Percentiles rank a stretch among this genome's conserved stretches.
Conservation (phyloP, 768 basidiomycete species). For the Aureoboletus auriporus region DNA sequence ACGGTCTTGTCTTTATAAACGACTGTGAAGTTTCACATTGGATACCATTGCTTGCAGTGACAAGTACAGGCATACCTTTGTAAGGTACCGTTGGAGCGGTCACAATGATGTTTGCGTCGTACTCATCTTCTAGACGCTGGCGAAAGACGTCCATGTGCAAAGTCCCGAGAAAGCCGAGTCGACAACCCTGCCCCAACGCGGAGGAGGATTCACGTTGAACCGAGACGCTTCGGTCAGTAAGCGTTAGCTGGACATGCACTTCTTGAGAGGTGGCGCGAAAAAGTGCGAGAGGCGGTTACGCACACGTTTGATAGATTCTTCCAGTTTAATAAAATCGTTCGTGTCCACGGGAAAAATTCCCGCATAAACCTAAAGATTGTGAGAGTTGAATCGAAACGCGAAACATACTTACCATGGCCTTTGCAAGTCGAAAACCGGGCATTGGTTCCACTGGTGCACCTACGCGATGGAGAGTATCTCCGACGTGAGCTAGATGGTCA, state of each 20-base stretch:
- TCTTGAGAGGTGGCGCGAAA: conserved; percentile 10
- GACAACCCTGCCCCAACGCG: conserved; percentile 91
- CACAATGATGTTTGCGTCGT: conserved; percentile 89
- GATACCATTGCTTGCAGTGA: neutral
- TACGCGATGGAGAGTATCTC: conserved; percentile 83
- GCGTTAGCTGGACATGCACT: conserved; percentile 52
- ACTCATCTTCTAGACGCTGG: conserved; percentile 95
- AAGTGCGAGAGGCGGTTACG: conserved; percentile 14
- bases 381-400: neutral
- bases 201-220: conserved; percentile 89
- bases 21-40: conserved; percentile 42
- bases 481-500: conserved; percentile 68
- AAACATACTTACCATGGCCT: conserved; percentile 72
- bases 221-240: conserved; percentile 87
- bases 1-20: conserved; percentile 61
- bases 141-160: conserved; percentile 97
- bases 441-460: conserved; percentile 76
- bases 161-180: conserved; percentile 93
- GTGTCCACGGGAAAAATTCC: conserved; percentile 93
- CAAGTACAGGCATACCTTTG: conserved; percentile 47
- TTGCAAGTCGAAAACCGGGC: conserved; percentile 87
- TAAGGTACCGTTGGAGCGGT: conserved; percentile 97
- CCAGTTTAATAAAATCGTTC: conserved; percentile 87
- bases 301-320: conserved; percentile 92
- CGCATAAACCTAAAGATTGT: conserved; percentile 69